Evolutionary conservation across 768 basidiomycete genomes (phyloP), one percentile per base, ranked within the genome.

Genomic region (Tulasnella sp.): DNA sequence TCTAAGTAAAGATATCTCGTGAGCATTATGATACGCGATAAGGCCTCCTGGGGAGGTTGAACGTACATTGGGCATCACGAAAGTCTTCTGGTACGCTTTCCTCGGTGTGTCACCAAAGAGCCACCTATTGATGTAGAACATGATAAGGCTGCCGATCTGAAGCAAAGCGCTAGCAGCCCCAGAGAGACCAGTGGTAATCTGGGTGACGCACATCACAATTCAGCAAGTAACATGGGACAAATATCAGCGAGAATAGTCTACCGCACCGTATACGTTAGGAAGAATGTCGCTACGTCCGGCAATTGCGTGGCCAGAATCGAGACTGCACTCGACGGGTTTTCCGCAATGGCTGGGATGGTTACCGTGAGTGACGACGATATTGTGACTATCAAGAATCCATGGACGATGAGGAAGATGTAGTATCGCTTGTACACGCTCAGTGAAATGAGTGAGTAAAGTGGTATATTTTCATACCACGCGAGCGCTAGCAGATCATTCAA

Each of bases 321-420:
- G 1, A 79, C 73, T 2, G 76, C 72, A 42, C 70, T 51, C 0
- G 77, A 73, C 3, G 78, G 78, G n/a, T 72, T 68, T 38, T 73
- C 67, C 51, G 78, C 66, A 32, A 79, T 75, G 71, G 63, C 60
- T 3, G 64, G 30, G 8, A 66, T 64, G 19, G 73, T 70, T 10
- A 73, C 69, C 68, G 83, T 78, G 41, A 86, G 70, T 42, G 81
- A 81, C 23, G 82, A 81, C 8, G 78, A 75, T 47, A 86, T 67
- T 1, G 84, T 86, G 44, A 84, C 81, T 63, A 85, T 77, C 59
- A 88, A 73, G 75, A 88, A 88, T 61, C 84, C 84, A 68, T 86
- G 83, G 27, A 78, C 74, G 51, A 84, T 71, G 26, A 85, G 74
- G 71, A 86, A 85, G 61, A 84, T 65, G 68, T 81, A 85, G 69